phyloP scores from a whole-genome alignment of 2,329 filamentous ascomycete species.

The Arthroderma sp. region DNA sequence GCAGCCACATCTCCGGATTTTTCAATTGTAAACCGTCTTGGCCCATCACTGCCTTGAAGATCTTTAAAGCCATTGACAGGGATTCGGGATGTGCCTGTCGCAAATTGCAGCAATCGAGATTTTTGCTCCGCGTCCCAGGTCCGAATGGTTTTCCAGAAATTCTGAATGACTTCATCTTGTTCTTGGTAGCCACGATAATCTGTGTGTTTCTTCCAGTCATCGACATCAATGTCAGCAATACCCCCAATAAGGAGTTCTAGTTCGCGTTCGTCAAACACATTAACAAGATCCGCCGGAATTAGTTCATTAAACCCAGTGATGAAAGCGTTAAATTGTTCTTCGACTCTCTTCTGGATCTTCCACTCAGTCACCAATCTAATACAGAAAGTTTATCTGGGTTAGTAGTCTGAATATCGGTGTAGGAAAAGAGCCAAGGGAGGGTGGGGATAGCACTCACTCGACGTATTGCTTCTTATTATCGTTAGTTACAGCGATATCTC shows the following conservation, averaged over 20 bases:
- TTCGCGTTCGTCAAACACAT: slow-evolving; percentile 96
- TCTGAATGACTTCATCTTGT: slow-evolving; percentile 89
- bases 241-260: slow-evolving; percentile 91
- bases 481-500: slow-evolving; percentile 91
- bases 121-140: slow-evolving; percentile 98
- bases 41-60: slow-evolving; percentile 90
- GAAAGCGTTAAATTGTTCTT: slow-evolving; percentile 97
- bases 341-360: slow-evolving; percentile 97
- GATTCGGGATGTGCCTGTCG: slow-evolving; percentile 92
- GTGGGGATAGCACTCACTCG: slow-evolving; percentile 45
- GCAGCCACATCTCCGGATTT: slow-evolving; percentile 87
- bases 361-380: slow-evolving; percentile 83
- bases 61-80: slow-evolving; percentile 99
- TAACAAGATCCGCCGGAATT: slow-evolving; percentile 90
- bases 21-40: slow-evolving; percentile 91
- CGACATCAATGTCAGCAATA: slow-evolving; percentile 99
- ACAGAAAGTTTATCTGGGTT: neutral
- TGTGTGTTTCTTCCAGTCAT: slow-evolving; percentile 99
- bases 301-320: slow-evolving; percentile 95
- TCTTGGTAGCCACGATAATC: slow-evolving; percentile 98
- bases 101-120: slow-evolving; percentile 88
- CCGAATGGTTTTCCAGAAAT: slow-evolving; percentile 94
- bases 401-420: no score
- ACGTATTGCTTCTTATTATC: slow-evolving; percentile 99
- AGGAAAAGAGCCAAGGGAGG: neutral